Evolutionary conservation across 148 eudicot species (phyloP).

Genomic region (Diospyros kaki): DNA sequence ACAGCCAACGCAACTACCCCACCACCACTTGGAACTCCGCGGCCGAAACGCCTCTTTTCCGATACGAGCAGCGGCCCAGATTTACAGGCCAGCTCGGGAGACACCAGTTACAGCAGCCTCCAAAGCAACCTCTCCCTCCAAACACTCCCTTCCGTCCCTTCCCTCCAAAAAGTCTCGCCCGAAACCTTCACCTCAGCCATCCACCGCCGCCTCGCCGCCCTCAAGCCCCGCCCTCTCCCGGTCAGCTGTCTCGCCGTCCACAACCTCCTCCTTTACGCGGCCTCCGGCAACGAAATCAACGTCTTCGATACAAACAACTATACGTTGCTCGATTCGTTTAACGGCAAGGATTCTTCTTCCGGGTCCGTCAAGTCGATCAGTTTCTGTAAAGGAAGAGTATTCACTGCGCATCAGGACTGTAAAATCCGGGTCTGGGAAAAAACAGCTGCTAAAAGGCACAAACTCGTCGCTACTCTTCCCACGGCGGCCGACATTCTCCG

Average conservation of each 20-base stretch:
- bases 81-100: background rate
- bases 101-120: conserved; percentile 26
- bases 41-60: conserved; percentile 17
- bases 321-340: conserved; percentile 35
- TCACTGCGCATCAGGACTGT: conserved; percentile 73
- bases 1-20: conserved; percentile 11
- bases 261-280: conserved; percentile 49
- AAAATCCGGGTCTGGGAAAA: conserved; percentile 66
- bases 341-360: conserved; percentile 12
- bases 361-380: conserved; percentile 55
- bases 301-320: conserved; percentile 34
- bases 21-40: conserved; percentile 3
- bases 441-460: conserved; percentile 22
- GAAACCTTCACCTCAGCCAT: conserved; percentile 24
- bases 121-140: conserved; percentile 48
- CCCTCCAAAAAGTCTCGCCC: conserved; percentile 51
- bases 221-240: conserved; percentile 22
- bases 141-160: conserved; percentile 68
- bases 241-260: conserved; percentile 30
- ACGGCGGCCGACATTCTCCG: conserved; percentile 48
- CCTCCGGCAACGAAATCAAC: conserved; percentile 42
- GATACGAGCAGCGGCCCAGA: conserved; percentile 21
- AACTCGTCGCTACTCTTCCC: conserved; percentile 49
- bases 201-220: conserved; percentile 27
- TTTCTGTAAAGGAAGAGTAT: conserved; percentile 34